These are phyloP conservation scores for Nigrograna mackinnonii DNA, from an alignment of 2,329 filamentous ascomycete genomes.

Conservation along the genomic window DNA sequence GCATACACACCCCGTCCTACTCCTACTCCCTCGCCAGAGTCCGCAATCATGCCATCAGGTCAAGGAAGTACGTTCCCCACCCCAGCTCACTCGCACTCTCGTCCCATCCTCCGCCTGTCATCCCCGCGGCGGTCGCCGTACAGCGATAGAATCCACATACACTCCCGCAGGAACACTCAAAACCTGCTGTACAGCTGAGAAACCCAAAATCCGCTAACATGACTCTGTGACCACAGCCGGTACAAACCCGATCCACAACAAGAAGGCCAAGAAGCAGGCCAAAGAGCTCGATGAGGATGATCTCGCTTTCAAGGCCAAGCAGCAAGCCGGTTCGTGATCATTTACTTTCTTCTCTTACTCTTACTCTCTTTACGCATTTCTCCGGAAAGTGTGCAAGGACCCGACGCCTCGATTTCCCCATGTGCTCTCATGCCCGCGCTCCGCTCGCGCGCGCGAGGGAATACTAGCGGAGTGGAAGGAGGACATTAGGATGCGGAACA, in stretches of 20 bases:
- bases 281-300: slow-evolving; percentile 89
- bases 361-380: too few relatives aligned
- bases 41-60: slow-evolving; percentile 53
- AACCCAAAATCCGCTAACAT: slow-evolving; percentile 19
- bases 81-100: neutral
- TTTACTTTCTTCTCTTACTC: too few relatives aligned
- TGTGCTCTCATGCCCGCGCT: too few relatives aligned
- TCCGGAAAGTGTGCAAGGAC: too few relatives aligned
- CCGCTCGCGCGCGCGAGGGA: too few relatives aligned
- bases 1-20: neutral
- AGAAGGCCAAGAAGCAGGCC: slow-evolving; percentile 77
- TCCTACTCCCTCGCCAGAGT: slow-evolving; percentile 1
- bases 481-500: too few relatives aligned
- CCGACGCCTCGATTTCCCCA: too few relatives aligned
- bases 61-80: slow-evolving; percentile 49
- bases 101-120: neutral
- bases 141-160: neutral
- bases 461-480: too few relatives aligned
- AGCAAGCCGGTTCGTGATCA: slow-evolving; percentile 79
- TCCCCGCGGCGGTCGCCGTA: neutral
- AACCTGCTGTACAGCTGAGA: neutral
- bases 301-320: slow-evolving; percentile 79
- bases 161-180: neutral
- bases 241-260: slow-evolving; percentile 64
- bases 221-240: slow-evolving; percentile 44